Percentiles rank a stretch among this genome's conserved stretches.
Conservation (phyloP, 2,329 filamentous ascomycete species). For the Cladosporium austrohemisphaericum region DNA sequence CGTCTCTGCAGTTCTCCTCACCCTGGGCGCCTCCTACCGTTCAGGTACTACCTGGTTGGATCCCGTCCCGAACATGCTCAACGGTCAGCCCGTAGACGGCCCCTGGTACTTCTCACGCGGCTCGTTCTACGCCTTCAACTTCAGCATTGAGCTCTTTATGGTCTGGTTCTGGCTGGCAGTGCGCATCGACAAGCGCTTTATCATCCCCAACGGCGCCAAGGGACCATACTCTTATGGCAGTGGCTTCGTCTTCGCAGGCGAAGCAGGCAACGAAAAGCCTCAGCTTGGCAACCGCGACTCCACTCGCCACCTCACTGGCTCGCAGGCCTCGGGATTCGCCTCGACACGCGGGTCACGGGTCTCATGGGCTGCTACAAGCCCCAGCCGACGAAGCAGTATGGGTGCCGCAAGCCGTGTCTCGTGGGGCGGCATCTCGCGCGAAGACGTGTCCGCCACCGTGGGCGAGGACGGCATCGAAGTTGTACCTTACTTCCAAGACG, state of each 20-base stretch:
- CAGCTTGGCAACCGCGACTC: constrained; percentile 22
- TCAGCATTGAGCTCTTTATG: constrained; percentile 67
- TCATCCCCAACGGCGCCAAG: constrained; percentile 66
- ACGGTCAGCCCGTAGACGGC: constrained; percentile 44
- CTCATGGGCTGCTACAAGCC: constrained; percentile 14
- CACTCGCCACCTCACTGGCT: constrained; percentile 23
- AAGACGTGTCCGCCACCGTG: constrained; percentile 23
- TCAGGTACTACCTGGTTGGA: constrained; percentile 55
- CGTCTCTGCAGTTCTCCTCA: constrained; percentile 56
- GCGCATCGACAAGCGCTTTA: constrained; percentile 72
- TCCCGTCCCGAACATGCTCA: constrained; percentile 36
- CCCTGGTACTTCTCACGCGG: constrained; percentile 69
- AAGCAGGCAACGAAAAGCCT: constrained; percentile 29
- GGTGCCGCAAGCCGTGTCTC: constrained; percentile 21
- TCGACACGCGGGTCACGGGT: constrained; percentile 13
- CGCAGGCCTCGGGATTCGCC: constrained; percentile 16
- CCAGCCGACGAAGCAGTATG: constrained; percentile 14
- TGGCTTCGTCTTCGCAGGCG: constrained; percentile 23
- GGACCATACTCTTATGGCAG: constrained; percentile 39
- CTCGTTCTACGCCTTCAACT: constrained; percentile 78
- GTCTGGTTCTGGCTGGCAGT: constrained; percentile 62
- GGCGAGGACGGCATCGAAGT: constrained; percentile 28
- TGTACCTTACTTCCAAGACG: constrained; percentile 24
- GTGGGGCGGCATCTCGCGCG: constrained; percentile 27
- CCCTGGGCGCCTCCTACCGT: constrained; percentile 67